Percentiles rank a stretch among this genome's conserved stretches.
phyloP scores from a whole-genome alignment of 345 rosid species.

The Gossypium ekmanianum region DNA sequence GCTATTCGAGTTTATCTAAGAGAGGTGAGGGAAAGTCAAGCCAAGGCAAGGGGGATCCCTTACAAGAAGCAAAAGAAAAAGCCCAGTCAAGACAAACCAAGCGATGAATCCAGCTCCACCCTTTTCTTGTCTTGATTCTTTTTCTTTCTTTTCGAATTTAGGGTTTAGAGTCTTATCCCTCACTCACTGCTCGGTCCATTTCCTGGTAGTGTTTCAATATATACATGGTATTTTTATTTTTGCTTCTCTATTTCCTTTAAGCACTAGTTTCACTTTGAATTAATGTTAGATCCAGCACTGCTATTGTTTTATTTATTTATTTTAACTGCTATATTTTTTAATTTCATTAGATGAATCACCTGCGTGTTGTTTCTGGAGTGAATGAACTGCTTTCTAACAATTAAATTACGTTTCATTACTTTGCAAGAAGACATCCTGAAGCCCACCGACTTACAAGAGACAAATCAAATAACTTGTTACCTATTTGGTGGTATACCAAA shows the following conservation, averaged over 20 bases:
- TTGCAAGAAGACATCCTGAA: neutral
- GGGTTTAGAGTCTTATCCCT: neutral
- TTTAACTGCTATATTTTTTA: neutral
- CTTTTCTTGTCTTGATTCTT: slow-evolving; percentile 35
- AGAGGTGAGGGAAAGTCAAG: slow-evolving; percentile 78
- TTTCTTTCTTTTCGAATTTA: neutral
- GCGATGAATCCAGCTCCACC: slow-evolving; percentile 40
- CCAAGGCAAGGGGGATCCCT: slow-evolving; percentile 81
- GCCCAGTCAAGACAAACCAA: slow-evolving; percentile 25
- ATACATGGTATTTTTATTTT: slow-evolving; percentile 14
- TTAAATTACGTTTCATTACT: neutral
- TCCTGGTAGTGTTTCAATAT: neutral
- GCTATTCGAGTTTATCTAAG: slow-evolving; percentile 63
- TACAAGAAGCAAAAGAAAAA: slow-evolving; percentile 83
- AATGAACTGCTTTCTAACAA: neutral
- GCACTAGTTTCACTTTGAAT: neutral
- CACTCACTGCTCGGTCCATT: neutral
- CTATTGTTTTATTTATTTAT: neutral
- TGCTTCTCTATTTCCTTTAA: neutral
- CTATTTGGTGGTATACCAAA: neutral
- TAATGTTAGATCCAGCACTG: neutral
- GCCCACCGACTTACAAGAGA: neutral
- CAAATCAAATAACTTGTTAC: neutral
- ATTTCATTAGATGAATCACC: neutral
- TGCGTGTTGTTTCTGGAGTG: neutral